These are phyloP conservation scores for Phycomyces nitens DNA, from an alignment of 192 early-diverging fungal genomes.

Conservation along the genomic window DNA sequence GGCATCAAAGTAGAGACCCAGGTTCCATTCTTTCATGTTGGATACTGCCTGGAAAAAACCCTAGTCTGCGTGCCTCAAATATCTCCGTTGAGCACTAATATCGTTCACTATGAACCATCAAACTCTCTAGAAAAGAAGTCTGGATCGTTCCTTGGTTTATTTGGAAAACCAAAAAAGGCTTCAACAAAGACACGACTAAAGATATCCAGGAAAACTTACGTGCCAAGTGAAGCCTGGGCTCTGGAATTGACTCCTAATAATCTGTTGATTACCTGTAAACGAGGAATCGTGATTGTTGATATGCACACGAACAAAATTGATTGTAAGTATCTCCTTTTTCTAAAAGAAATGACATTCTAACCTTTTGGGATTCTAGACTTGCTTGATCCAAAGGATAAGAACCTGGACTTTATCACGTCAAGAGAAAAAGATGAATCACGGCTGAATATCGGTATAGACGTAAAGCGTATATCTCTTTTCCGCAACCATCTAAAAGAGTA, in stretches of 20 bases:
- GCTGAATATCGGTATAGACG: constrained; percentile 21
- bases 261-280: constrained; percentile 79
- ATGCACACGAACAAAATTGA: constrained; percentile 81
- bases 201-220: constrained; percentile 80
- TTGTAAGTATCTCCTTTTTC: constrained; percentile 6
- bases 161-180: constrained; percentile 24
- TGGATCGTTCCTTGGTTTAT: constrained; percentile 35
- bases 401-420: constrained; percentile 75
- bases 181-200: constrained; percentile 5
- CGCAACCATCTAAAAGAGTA: constrained; percentile 72
- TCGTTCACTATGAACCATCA: constrained; percentile 72
- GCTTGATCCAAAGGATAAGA: constrained; percentile 77
- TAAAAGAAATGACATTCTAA: neutral
- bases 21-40: constrained; percentile 72
- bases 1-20: constrained; percentile 54
- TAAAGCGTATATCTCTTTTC: constrained; percentile 79
- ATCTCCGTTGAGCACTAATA: constrained; percentile 63
- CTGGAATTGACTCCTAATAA: constrained; percentile 79
- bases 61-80: constrained; percentile 69
- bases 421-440: constrained; percentile 48
- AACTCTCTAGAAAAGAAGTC: constrained; percentile 38
- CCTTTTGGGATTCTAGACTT: constrained; percentile 54
- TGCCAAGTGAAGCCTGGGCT: constrained; percentile 82
- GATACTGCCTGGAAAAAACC: constrained; percentile 46
- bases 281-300: constrained; percentile 91